Evolutionary conservation across 192 early-diverging fungal species (phyloP), one percentile per base, ranked within the genome.

Genomic region (Rhizophagus prolifer): DNA sequence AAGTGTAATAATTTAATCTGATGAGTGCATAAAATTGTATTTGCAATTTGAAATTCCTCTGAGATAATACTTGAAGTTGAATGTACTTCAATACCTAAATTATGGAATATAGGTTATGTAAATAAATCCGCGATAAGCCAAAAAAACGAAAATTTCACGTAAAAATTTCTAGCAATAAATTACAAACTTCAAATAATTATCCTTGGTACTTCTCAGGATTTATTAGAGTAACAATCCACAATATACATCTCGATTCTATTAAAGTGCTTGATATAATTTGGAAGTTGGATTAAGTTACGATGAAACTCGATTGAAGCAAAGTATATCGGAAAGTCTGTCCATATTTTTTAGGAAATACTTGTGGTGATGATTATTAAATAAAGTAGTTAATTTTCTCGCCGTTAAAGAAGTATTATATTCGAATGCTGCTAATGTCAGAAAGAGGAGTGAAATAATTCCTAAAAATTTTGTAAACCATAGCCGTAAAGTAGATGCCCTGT

Each of bases 251-350:
- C 28, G 23, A 13, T 26, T 70, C 44, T 47, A 4, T 5, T 23
- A 12, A 25, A 61, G 70, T 84, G 92, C 93, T 79, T 88, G 60
- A 76, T 96, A 96, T 23, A 99, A 82, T 25, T 89, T 84, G 36
- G 88, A n/a, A n/a, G n/a, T n/a, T n/a, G n/a, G n/a, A n/a, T n/a
- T n/a, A n/a, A n/a, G n/a, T n/a, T n/a, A n/a, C n/a, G n/a, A n/a
- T n/a, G n/a, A n/a, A n/a, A n/a, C n/a, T n/a, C n/a, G n/a, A n/a
- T n/a, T n/a, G n/a, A n/a, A n/a, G 61, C 97, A 99, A 19, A 99
- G 85, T 2, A 89, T 86, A 81, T 99, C 95, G 25, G 92, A 94
- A 23, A 98, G 85, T 59, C 92, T 85, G 79, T 99, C 96, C 62
- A 98, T 87, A 58, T 92, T 86, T 80, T 96, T 95, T 75, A 99